Evolutionary conservation across 2,329 filamentous ascomycete genomes (phyloP).

Genomic region (Gaeumannomyces tritici): DNA sequence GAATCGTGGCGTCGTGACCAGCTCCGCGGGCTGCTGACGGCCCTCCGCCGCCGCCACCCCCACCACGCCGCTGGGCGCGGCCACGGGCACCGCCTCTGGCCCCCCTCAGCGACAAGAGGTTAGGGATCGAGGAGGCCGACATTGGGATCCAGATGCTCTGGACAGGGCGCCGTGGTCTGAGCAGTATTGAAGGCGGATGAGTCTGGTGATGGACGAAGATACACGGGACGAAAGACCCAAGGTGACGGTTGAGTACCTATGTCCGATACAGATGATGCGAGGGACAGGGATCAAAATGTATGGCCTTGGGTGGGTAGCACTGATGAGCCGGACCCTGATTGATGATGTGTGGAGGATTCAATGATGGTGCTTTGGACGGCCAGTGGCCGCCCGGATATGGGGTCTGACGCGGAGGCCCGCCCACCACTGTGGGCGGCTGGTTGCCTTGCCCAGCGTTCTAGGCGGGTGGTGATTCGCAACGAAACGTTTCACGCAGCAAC

Average conservation of each 20-base stretch:
- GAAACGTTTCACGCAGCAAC: too few relatives aligned
- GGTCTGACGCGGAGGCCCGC: neutral
- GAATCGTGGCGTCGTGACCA: slow-evolving; percentile 65
- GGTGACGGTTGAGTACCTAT: neutral
- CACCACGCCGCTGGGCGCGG: slow-evolving; percentile 1
- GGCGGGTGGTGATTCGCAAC: neutral
- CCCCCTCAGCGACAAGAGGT: slow-evolving; percentile 54
- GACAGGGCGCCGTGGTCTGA: neutral
- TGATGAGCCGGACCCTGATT: too few relatives aligned
- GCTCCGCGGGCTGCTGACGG: slow-evolving; percentile 12
- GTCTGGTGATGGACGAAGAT: neutral
- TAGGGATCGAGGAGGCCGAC: slow-evolving; percentile 69
- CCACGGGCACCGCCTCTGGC: slow-evolving; percentile 17
- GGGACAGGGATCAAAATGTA: too few relatives aligned
- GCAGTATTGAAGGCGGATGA: neutral
- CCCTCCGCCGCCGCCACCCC: slow-evolving; percentile 23
- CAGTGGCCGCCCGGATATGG: neutral
- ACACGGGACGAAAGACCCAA: neutral
- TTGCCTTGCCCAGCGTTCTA: neutral
- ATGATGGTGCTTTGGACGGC: neutral
- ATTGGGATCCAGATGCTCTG: slow-evolving; percentile 32
- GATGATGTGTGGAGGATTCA: neutral
- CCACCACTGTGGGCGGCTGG: too few relatives aligned
- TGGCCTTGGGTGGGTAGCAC: too few relatives aligned
- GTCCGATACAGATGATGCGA: too few relatives aligned